These are phyloP conservation scores for Trametes sanguinea DNA, from an alignment of 768 basidiomycete genomes.

Conservation along the genomic window DNA sequence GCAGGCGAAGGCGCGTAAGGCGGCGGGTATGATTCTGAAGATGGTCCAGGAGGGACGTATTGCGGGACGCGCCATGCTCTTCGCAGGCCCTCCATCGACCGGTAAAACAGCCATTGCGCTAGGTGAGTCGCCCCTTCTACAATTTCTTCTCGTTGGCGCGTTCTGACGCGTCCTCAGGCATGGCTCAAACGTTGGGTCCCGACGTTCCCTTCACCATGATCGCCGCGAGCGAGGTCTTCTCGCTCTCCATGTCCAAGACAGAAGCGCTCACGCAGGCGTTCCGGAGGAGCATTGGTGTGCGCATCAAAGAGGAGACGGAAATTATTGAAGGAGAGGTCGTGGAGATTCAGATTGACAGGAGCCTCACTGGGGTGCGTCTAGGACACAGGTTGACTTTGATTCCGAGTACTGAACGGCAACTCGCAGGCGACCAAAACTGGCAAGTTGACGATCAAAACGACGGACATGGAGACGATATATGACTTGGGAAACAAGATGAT, in stretches of 20 bases:
- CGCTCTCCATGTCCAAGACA: constrained; percentile 97
- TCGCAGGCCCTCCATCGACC: constrained; percentile 95
- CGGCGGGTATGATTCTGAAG: constrained; percentile 95
- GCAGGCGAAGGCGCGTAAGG: constrained; percentile 93
- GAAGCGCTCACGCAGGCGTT: constrained; percentile 97
- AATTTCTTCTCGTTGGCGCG: not conserved
- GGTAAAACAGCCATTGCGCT: constrained; percentile 99
- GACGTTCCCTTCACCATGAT: constrained; percentile 99
- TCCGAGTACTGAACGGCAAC: not conserved
- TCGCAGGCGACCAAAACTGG: constrained; percentile 96
- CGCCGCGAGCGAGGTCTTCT: constrained; percentile 97
- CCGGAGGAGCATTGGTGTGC: constrained; percentile 92
- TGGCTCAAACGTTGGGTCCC: constrained; percentile 92
- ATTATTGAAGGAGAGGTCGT: constrained; percentile 98
- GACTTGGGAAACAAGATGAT: constrained; percentile 99
- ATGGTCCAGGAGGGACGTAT: constrained; percentile 98
- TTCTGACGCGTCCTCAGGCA: constrained; percentile 46
- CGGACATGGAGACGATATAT: constrained; percentile 99
- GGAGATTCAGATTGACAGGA: constrained; percentile 97
- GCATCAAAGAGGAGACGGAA: constrained; percentile 97
- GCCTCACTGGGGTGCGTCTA: constrained; percentile 83
- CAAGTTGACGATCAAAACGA: constrained; percentile 95
- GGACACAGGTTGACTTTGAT: not conserved
- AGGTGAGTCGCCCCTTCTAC: constrained; percentile 47
- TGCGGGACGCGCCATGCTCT: constrained; percentile 93